Percentiles rank a stretch among this genome's conserved stretches.
Evolutionary conservation across 78 protist species (phyloP).

Genomic region (Planoprotostelium fungivorum): DNA sequence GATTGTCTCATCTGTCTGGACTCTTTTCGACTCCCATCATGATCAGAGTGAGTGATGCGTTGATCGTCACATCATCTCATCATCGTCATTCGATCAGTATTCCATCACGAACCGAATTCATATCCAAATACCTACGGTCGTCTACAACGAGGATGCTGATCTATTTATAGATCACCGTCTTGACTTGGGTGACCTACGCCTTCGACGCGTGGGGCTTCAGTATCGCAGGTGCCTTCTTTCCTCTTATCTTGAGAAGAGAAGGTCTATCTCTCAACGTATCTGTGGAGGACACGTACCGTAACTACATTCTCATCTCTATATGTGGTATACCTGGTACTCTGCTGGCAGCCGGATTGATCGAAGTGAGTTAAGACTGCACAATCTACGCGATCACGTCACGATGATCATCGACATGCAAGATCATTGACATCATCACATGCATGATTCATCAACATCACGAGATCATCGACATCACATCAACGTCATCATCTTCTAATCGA

Average conservation of each 20-base stretch:
- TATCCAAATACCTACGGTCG: too few species aligned
- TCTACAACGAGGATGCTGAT: too few species aligned
- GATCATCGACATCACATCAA: too few species aligned
- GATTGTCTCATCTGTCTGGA: background rate
- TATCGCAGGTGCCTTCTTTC: background rate
- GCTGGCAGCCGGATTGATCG: background rate
- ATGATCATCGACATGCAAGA: too few species aligned
- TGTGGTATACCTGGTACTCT: background rate
- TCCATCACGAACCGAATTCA: too few species aligned
- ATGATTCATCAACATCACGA: too few species aligned
- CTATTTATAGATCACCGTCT: background rate
- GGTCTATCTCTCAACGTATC: background rate
- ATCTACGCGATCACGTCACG: background rate
- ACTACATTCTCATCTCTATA: background rate
- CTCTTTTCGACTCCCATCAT: background rate
- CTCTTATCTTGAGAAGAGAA: background rate
- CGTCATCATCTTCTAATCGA: too few species aligned
- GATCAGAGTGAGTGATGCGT: background rate
- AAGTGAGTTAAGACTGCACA: background rate
- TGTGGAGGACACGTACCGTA: background rate
- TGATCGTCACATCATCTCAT: too few species aligned
- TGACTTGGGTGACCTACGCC: background rate
- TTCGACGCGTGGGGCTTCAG: background rate
- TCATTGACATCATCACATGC: too few species aligned
- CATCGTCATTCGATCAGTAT: too few species aligned